Conservation (phyloP, 2,329 filamentous ascomycete species). For the Stachybotrys echinatus region DNA sequence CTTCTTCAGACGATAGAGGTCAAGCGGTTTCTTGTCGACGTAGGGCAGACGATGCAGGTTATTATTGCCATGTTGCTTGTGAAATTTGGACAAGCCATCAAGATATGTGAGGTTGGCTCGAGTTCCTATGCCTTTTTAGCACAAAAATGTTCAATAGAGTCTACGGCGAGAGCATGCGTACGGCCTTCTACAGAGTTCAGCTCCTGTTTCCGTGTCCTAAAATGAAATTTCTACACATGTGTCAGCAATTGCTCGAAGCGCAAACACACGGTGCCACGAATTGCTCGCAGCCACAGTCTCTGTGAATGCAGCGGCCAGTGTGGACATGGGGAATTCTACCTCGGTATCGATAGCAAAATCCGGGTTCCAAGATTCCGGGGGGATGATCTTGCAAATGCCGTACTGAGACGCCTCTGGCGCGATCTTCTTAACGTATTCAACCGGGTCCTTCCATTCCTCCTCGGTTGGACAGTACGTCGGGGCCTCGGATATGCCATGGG, state of each 20-base stretch:
- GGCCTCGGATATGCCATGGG: constrained; percentile 82
- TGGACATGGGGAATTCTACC: constrained; percentile 53
- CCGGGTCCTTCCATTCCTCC: constrained; percentile 91
- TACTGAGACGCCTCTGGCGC: constrained; percentile 78
- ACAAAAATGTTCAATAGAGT: constrained; percentile 2
- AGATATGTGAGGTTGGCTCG: constrained; percentile 94
- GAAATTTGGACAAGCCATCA: constrained; percentile 90
- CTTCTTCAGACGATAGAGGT: constrained; percentile 94
- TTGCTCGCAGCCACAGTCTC: no score
- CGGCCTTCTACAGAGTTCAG: constrained; percentile 97
- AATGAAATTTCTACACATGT: constrained; percentile 78
- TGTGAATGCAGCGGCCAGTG: background rate
- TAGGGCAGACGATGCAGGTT: constrained; percentile 92
- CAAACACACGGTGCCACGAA: no score
- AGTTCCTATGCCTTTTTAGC: constrained; percentile 65
- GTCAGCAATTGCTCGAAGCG: background rate
- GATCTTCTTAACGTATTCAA: constrained; percentile 92
- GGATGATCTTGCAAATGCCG: constrained; percentile 93
- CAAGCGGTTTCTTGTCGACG: constrained; percentile 94
- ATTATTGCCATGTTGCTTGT: constrained; percentile 91
- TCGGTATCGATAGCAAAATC: constrained; percentile 95
- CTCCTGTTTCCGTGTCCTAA: constrained; percentile 91
- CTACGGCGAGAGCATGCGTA: constrained; percentile 39
- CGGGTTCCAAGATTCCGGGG: constrained; percentile 89
- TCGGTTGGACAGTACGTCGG: constrained; percentile 86